Evolutionary conservation across 2,329 filamentous ascomycete genomes (phyloP), one percentile per base, ranked within the genome.

Genomic region (Byssoonygena ceratinophila): DNA sequence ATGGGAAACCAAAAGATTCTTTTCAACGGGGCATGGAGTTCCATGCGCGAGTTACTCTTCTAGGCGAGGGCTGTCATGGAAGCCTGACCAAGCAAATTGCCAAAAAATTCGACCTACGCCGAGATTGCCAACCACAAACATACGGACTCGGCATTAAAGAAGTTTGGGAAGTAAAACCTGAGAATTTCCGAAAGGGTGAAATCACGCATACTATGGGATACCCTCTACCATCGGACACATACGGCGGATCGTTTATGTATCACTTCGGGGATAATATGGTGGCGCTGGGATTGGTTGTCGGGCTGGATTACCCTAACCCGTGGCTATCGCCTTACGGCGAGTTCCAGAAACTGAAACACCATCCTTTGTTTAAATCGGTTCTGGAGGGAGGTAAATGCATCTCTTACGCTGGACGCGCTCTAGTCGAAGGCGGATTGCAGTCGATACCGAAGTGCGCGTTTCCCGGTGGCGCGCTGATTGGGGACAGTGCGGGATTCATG

Each of bases 1-100:
- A 85, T 61, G 91, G 91, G 36, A 85, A 84, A 67, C 81, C 90
- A 32, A 96, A 94, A 74, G 85, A 92, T 52, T 83, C 78, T 5
- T 98, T 96, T 64, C 90, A 97, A 75, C 80, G 92, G 56, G 92
- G 92, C 55, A 98, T 98, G 92, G 92, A 95, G 71, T 98, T 98
- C 67, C 89, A 95, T 64, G 91, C 92, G 5, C 78, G 85, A 54
- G 83, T 92, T 46, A 98, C 92, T 34, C 76, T 98, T 52, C 89
- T 98, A 54, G 92, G 80, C 11, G 92, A 98, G 73, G 92, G 92
- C 11, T 97, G 91, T 65, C 92, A 98, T 67, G 92, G 92, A 57
- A 95, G 87, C 71, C 71, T 98, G 69, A 91, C 84, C 48, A 98
- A 98, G 75, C 86, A 96, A 70, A 84, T 97, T 51, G 86, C 88